These are phyloP conservation scores for Ambrosiella beaveri DNA, from an alignment of 2,329 filamentous ascomycete species.

Conservation along the genomic window DNA sequence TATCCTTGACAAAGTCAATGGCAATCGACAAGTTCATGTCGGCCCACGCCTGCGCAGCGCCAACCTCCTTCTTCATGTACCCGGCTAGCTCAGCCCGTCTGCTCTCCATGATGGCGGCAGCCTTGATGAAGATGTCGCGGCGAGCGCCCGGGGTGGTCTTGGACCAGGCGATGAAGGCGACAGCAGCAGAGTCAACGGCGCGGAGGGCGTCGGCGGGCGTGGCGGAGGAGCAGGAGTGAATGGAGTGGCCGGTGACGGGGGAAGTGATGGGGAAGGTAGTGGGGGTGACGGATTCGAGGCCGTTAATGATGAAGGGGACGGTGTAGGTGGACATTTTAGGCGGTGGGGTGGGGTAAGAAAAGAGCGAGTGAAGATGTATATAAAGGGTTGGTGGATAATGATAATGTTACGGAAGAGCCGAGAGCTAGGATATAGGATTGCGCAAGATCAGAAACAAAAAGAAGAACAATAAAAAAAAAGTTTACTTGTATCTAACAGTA, in stretches of 20 bases:
- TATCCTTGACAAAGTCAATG: constrained; percentile 25
- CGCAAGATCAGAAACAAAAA: too few species aligned
- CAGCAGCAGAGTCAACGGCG: constrained; percentile 37
- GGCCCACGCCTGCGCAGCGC: constrained; percentile 22
- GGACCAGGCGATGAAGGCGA: constrained; percentile 53
- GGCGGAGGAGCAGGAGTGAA: constrained; percentile 39
- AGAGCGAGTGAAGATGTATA: not conserved
- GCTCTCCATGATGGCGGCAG: constrained; percentile 44
- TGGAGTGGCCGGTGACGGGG: constrained; percentile 34
- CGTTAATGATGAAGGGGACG: constrained; percentile 28
- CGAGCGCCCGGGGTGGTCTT: constrained; percentile 41
- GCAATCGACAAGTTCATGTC: constrained; percentile 24
- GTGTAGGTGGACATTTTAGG: constrained; percentile 1
- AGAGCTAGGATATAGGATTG: too few species aligned
- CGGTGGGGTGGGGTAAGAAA: not conserved
- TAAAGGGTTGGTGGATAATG: not conserved
- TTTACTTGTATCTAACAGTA: not conserved
- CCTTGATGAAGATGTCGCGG: constrained; percentile 52
- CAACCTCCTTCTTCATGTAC: constrained; percentile 40
- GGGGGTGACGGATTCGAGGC: constrained; percentile 26
- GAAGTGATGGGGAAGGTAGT: constrained; percentile 38
- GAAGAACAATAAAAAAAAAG: too few species aligned
- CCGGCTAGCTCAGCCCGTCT: constrained; percentile 41
- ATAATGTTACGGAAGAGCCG: too few species aligned
- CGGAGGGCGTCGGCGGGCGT: constrained; percentile 36